Percentiles rank a stretch among this genome's conserved stretches.
Evolutionary conservation across 345 rosid species (phyloP).

Genomic region (Eucalyptus globulus): DNA sequence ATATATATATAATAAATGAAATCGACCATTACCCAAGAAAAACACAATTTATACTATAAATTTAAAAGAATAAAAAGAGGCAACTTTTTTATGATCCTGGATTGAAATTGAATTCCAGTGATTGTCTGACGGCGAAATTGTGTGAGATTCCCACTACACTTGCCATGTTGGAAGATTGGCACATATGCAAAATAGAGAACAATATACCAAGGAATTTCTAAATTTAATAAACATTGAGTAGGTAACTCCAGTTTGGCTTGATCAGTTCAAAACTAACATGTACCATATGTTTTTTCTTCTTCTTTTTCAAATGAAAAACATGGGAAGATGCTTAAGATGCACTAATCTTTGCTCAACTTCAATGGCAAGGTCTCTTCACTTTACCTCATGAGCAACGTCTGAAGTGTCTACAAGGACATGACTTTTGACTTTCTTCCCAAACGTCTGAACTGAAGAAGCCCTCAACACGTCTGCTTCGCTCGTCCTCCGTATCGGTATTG

Average conservation of each 20-base stretch:
- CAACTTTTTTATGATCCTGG: neutral
- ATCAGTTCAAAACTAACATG: neutral
- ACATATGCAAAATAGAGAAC: neutral
- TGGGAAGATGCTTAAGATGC: neutral
- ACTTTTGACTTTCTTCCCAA: constrained; percentile 54
- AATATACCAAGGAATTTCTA: neutral
- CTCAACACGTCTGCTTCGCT: constrained; percentile 67
- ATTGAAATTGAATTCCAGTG: neutral
- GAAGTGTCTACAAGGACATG: constrained; percentile 65
- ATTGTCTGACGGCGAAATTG: neutral
- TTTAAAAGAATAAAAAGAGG: neutral
- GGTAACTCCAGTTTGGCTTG: neutral
- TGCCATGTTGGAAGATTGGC: neutral
- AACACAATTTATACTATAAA: neutral
- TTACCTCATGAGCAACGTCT: constrained; percentile 81
- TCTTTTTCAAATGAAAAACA: no score
- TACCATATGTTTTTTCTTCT: neutral
- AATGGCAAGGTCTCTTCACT: neutral
- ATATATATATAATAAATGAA: neutral
- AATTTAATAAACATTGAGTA: neutral
- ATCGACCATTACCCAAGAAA: neutral
- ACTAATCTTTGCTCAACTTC: neutral
- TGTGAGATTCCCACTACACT: no score
- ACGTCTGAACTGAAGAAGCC: constrained; percentile 50
- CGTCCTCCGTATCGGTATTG: constrained; percentile 83